Base-by-base conservation (phyloP, 805 yeast species). In the Yamadazyma sp. region DNA sequence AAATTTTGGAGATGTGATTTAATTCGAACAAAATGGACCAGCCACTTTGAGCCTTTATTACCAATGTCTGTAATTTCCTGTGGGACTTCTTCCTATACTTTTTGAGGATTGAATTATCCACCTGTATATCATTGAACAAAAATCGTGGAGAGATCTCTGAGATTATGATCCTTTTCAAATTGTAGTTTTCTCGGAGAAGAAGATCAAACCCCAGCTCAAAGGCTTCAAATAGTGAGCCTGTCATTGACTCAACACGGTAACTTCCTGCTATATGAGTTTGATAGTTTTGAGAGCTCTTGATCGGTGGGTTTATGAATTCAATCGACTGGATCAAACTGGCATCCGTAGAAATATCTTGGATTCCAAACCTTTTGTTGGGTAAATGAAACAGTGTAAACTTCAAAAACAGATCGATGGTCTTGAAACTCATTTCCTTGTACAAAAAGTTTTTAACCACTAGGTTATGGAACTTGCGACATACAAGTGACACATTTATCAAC, bases 71-170 rank as follows among this genome's bases (percentile, higher is more conserved):
- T 5, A 73, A 46, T 3, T 53, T 40, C 35, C 69, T 52, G 6
- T 31, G 30, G 11, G 49, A 44, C 17, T 35, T 40, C n/a, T 35
- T 31, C 25, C 35, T 31, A 18, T 15, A 22, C 24, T 35, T 36
- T 36, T 25, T 24, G 8, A 33, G 21, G 18, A 34, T 9, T 7
- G 37, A 38, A 15, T 10, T 30, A n/a, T 34, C 28, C n/a, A 31
- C 25, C 15, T 19, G 21, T 30, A 31, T 26, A 34, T 62, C 40
- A 52, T 49, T 46, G 40, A 73, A 71, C 26, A 51, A 58, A 48
- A 79, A 78, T 15, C 68, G 68, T 5, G 80, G 78, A 4, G 78
- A 67, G 1, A 79, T 66, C 31, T 77, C 71, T 14, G 59, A 55
- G 8, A 79, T 44, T 11, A 53, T 49, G 5, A 79, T 47, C 16